These are phyloP conservation scores for Pleurotus djamor DNA, from an alignment of 768 basidiomycete genomes.

Conservation along the genomic window DNA sequence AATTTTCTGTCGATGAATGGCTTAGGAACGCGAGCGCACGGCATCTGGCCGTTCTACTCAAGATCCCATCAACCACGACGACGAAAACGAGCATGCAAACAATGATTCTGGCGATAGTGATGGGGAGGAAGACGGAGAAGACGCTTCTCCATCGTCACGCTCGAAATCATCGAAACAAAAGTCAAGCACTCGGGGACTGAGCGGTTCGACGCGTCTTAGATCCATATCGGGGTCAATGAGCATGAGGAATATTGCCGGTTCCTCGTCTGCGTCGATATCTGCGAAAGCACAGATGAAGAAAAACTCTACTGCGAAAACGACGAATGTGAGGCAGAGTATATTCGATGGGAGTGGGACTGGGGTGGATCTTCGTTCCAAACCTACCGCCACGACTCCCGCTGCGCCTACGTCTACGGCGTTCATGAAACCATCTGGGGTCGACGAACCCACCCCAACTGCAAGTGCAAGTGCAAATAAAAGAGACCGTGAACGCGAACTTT, in stretches of 20 bases:
- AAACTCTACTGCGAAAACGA: slow-evolving; percentile 28
- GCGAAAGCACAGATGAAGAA: slow-evolving; percentile 14
- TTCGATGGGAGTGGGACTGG: slow-evolving; percentile 48
- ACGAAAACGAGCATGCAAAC: too few relatives aligned
- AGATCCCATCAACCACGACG: too few relatives aligned
- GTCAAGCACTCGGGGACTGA: neutral
- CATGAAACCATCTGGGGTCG: slow-evolving; percentile 57
- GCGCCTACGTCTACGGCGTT: too few relatives aligned
- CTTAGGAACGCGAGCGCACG: neutral
- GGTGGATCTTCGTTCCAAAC: slow-evolving; percentile 39
- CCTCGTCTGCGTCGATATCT: slow-evolving; percentile 6
- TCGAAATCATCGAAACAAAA: neutral
- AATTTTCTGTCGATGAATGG: neutral
- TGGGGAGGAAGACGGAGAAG: too few relatives aligned
- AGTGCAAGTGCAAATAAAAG: too few relatives aligned
- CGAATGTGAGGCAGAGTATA: slow-evolving; percentile 41
- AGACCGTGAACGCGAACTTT: slow-evolving; percentile 23
- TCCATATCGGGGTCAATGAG: slow-evolving; percentile 6
- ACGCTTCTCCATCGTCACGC: too few relatives aligned
- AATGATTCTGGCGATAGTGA: too few relatives aligned
- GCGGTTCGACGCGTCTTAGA: slow-evolving; percentile 1
- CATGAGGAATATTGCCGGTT: too few relatives aligned
- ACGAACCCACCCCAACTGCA: too few relatives aligned
- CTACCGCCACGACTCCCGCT: slow-evolving; percentile 9
- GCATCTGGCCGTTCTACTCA: too few relatives aligned